Conservation (phyloP, 2,329 filamentous ascomycete genomes). For the Colletotrichum brevisporum region DNA sequence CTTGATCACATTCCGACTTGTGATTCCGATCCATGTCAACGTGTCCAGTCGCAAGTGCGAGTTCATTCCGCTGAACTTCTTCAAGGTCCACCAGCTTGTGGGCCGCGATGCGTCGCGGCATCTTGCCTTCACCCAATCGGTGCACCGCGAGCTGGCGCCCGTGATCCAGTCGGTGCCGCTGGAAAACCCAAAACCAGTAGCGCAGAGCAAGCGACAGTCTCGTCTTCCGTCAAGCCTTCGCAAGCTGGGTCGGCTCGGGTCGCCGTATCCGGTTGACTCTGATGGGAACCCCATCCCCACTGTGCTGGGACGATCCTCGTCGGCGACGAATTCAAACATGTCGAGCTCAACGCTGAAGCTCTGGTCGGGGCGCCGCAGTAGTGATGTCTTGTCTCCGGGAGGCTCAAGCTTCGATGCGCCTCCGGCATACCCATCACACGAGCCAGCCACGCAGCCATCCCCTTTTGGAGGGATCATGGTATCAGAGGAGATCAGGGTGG, state of each 20-base stretch:
- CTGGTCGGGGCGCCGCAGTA: conserved; percentile 45
- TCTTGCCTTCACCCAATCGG: conserved; percentile 70
- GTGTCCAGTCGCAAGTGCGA: conserved; percentile 65
- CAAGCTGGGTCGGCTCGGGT: conserved; percentile 28
- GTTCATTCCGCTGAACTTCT: conserved; percentile 75
- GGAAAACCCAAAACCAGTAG: conserved; percentile 38
- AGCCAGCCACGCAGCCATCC: conserved; percentile 31
- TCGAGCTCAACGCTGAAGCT: conserved; percentile 52
- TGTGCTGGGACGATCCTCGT: conserved; percentile 44
- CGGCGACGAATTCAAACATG: conserved; percentile 45
- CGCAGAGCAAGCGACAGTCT: conserved; percentile 34
- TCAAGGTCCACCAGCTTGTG: conserved; percentile 76
- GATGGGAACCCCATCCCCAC: conserved; percentile 49
- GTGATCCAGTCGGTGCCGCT: conserved; percentile 55
- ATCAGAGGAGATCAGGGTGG: conserved; percentile 73
- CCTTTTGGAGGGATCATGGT: conserved; percentile 72
- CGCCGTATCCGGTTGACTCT: conserved; percentile 45
- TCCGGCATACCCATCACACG: conserved; percentile 39
- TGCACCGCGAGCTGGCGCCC: conserved; percentile 73
- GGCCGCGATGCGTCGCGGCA: conserved; percentile 68
- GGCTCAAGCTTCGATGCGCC: conserved; percentile 36
- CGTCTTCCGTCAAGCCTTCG: conserved; percentile 19
- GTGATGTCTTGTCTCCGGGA: conserved; percentile 36
- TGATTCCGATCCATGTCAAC: conserved; percentile 73
- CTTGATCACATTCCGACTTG: conserved; percentile 70